Base-by-base conservation (phyloP, 345 rosid species). In the Citrus hindsii region DNA sequence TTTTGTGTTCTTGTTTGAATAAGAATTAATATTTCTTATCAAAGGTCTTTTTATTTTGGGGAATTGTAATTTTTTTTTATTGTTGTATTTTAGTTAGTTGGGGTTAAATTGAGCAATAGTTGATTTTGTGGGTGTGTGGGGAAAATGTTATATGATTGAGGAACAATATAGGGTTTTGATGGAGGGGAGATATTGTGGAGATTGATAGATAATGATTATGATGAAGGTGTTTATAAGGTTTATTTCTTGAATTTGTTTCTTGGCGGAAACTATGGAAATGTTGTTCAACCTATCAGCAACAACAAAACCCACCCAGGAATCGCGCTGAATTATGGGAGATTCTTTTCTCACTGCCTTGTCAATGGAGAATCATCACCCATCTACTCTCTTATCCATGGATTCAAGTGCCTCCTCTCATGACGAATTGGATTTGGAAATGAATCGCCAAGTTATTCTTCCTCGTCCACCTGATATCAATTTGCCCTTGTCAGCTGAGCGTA, bases 331-430 rank as follows among this genome's bases (percentile, higher is more conserved):
- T 48, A 85, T 88, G 92, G 90, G 92, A 90, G 88, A 90, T 86
- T 79, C 92, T 77, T 87, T 83, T 69, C 87, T 87, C 42, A 90
- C 89, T 33, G 76, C 87, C n/a, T 81, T 88, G 84, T 79, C 86
- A 5, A 95, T 95, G 96, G 98, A 95, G 86, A 91, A 89, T 85
- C 94, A 95, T 85, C 98, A 90, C 75, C 99, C 97, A 46, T 95
- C 97, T 55, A 95, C 99, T 35, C 90, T 95, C 68, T 85, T 95
- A 60, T 95, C 97, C 14, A 95, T 95, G 98, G 99, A 95, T 87
- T 92, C 98, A 9, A 89, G 97, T 79, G 92, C 98, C 83, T 85
- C 93, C 68, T 87, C 97, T 12, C 98, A 95, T 12, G 99, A 93
- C 40, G 99, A 95, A 70, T 82, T 92, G 73, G 98, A 93, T 80